phyloP scores from a whole-genome alignment of 345 rosid species.

The Rhodamnia argentea region DNA sequence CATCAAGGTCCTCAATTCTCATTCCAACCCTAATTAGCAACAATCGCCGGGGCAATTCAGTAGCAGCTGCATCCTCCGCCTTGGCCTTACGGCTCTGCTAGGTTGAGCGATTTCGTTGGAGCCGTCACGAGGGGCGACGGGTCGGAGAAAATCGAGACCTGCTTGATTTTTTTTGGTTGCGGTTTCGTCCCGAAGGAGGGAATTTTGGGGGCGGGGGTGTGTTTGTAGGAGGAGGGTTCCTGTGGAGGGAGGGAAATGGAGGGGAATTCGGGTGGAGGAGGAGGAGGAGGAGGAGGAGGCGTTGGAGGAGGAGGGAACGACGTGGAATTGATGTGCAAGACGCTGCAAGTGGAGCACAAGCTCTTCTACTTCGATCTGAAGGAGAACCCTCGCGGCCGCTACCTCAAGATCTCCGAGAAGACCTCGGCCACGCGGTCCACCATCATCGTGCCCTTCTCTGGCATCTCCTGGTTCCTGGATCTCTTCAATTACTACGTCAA shows the following conservation, averaged over 20 bases:
- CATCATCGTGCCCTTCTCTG: slow-evolving; percentile 92
- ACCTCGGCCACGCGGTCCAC: slow-evolving; percentile 99
- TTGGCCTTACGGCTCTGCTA: not conserved
- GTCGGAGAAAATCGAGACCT: not conserved
- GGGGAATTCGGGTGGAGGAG: slow-evolving; percentile 10
- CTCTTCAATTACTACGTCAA: slow-evolving; percentile 93
- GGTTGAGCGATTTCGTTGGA: not conserved
- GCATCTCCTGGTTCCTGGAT: slow-evolving; percentile 97
- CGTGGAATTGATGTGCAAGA: slow-evolving; percentile 90
- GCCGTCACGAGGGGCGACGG: not conserved
- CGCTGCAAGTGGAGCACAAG: slow-evolving; percentile 93
- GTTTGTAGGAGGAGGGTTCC: not conserved
- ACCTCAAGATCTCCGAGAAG: slow-evolving; percentile 94
- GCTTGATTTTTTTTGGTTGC: not conserved
- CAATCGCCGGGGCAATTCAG: not conserved
- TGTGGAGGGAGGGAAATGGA: slow-evolving; percentile 1
- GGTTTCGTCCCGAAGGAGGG: not conserved
- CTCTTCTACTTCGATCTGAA: slow-evolving; percentile 96
- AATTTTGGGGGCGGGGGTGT: not conserved
- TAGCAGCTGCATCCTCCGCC: not conserved
- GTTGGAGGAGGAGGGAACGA: slow-evolving; percentile 46
- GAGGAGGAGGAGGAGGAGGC: not conserved
- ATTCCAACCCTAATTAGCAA: not conserved
- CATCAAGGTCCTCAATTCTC: not conserved
- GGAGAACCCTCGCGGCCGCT: slow-evolving; percentile 93